These are phyloP conservation scores for Hanseniaspora uvarum DNA, from an alignment of 1,139 yeast genomes.

Conservation along the genomic window DNA sequence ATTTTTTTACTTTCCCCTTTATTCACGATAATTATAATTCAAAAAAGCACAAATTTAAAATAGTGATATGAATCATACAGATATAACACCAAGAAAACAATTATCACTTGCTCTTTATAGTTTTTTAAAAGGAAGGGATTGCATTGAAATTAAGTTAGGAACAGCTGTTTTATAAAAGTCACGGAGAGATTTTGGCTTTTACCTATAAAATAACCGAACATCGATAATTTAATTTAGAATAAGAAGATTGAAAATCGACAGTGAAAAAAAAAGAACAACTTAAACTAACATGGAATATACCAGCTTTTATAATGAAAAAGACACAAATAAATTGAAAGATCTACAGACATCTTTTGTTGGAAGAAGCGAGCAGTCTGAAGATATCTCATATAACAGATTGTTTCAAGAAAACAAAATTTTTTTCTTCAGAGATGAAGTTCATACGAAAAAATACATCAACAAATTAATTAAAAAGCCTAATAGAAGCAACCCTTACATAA, in stretches of 20 bases:
- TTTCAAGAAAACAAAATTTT: conserved; percentile 8
- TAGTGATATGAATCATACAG: neutral
- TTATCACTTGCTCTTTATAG: neutral
- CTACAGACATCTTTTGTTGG: conserved; percentile 8
- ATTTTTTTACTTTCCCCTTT: too few relatives aligned
- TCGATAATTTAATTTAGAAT: too few relatives aligned
- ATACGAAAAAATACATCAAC: neutral
- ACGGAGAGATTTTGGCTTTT: too few relatives aligned
- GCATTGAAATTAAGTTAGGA: too few relatives aligned
- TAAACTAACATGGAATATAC: neutral
- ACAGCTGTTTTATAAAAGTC: too few relatives aligned
- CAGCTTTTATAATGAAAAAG: conserved; percentile 6
- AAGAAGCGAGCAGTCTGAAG: neutral
- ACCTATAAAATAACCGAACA: too few relatives aligned
- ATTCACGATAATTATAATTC: neutral
- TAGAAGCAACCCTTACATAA: conserved; percentile 16
- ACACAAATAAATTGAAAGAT: neutral
- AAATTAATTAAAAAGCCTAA: conserved; percentile 2
- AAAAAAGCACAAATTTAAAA: neutral
- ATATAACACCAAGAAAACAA: neutral
- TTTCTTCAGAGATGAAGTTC: neutral
- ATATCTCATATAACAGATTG: conserved; percentile 10
- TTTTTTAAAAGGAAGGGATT: too few relatives aligned
- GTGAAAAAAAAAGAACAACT: too few relatives aligned
- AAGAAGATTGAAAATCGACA: too few relatives aligned